Evolutionary conservation across 805 yeast species (phyloP), one percentile per base, ranked within the genome.

Genomic region (Clavispora asparagi): DNA sequence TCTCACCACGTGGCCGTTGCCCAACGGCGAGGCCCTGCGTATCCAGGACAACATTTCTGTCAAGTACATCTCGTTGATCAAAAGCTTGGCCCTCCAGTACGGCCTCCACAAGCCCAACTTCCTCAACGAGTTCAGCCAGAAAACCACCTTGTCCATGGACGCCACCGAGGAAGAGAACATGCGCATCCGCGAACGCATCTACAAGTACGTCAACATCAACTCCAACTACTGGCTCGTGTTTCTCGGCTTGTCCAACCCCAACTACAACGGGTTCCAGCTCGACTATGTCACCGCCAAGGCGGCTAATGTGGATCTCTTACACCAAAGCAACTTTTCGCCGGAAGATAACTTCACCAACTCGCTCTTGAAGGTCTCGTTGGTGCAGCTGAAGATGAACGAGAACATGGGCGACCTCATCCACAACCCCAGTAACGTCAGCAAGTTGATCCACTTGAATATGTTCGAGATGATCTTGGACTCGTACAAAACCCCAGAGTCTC

Each of bases 1-100:
- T n/a, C 61, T 72, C 44, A 70, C 76, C 8, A 69, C 74, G 6
- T 72, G 77, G 77, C 74, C 76, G 16, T 58, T 72, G 29, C 76
- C 74, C 6, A 54, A 58, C 27, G 56, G 54, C 29, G 44, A 52
- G 16, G 47, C 60, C 29, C 51, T 43, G 49, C 59, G 61, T 29
- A 49, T 58, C 42, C 54, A 60, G 43, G 71, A 70, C 48, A 61
- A 65, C 49, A 51, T 64, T 27, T 60, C 71, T 2, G 51, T 70
- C 42, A 70, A 68, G 48, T 70, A 65, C 50, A 54, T 68, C 19
- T 63, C 73, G 16, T 58, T 68, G 29, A 65, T 68, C 69, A 71
- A 67, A 49, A 63, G 59, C 47, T 60, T 72, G 44, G 58, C 72
- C 5, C 61, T 68, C 39, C 77, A 72, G 54, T 63, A 71, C 44